These are phyloP conservation scores for Pseudopithomyces maydicus DNA, from an alignment of 2,329 filamentous ascomycete species.

Conservation along the genomic window DNA sequence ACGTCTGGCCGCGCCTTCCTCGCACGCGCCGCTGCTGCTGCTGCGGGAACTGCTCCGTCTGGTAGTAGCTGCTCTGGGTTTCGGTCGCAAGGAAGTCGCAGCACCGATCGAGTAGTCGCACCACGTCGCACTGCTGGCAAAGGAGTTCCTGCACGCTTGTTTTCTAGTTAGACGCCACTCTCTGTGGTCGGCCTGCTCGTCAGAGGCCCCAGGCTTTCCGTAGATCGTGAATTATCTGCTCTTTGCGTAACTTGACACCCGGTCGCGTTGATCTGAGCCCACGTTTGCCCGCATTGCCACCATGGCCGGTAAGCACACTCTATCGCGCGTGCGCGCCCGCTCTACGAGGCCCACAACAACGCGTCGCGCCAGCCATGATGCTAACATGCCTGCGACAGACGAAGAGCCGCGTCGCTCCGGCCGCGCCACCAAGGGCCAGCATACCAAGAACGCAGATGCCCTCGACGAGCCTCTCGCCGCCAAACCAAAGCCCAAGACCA, in stretches of 20 bases:
- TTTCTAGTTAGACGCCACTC: conserved; percentile 33
- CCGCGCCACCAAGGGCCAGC: conserved; percentile 94
- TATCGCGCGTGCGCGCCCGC: conserved; percentile 26
- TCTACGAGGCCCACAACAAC: conserved; percentile 15
- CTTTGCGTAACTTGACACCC: conserved; percentile 38
- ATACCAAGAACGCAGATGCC: conserved; percentile 80
- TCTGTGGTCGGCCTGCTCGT: conserved; percentile 17
- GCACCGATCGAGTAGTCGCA: conserved; percentile 24
- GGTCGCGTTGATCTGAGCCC: conserved; percentile 38
- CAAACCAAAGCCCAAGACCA: conserved; percentile 48
- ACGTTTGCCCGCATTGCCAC: conserved; percentile 32
- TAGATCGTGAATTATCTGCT: conserved; percentile 44
- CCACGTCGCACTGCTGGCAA: conserved; percentile 22
- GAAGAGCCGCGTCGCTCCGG: conserved; percentile 90
- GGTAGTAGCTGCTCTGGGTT: conserved; percentile 19
- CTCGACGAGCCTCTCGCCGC: conserved; percentile 38
- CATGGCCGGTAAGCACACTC: conserved; percentile 66
- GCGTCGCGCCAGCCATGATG: conserved; percentile 18
- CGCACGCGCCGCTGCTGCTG: conserved; percentile 14
- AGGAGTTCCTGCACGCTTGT: conserved; percentile 21
- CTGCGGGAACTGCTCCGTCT: conserved; percentile 21
- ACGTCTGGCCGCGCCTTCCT: conserved; percentile 3
- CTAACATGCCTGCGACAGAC: conserved; percentile 54
- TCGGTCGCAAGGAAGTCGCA: conserved; percentile 27
- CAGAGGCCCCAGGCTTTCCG: conserved; percentile 30